Base-by-base conservation (phyloP, 106 monocot species). In the Agapanthus africanus region DNA sequence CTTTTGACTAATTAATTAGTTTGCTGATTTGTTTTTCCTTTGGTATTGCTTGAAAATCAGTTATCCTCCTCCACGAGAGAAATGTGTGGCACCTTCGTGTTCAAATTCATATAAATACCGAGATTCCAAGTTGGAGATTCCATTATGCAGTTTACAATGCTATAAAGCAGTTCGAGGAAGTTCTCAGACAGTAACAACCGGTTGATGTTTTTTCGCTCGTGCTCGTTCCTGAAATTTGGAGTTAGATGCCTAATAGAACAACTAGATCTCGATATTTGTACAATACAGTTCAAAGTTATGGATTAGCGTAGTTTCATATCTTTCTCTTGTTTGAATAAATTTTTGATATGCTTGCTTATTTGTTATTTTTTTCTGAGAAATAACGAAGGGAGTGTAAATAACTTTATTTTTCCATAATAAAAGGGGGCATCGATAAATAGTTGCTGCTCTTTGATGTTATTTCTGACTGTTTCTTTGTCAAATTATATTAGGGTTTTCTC, bases 51-150 rank as follows among this genome's bases (percentile, higher is more conserved):
- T 34, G 49, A 25, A 11, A 32, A 27, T 59, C 75, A 93, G 93
- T 68, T 93, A 93, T 72, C 93, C 93, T 54, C 88, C 88, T 41
- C 88, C 83, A 15, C 63, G 93, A 66, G 88, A 93, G 79, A 93
- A 86, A 67, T 93, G 93, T 60, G 85, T 84, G 31, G 88, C 86
- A 2, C 93, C 93, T 0, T 81, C 77, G 19, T 93, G 93, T 65
- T 73, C 78, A 61, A 93, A 88, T 30, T 4, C 80, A 47, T 93
- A 93, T 76, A 93, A 84, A 42, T 93, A 93, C 63, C 73, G 88
- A 1, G 88, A 88, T 74, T 84, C 93, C 15, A 86, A 85, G 78
- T 74, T 85, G 0, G 85, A 85, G 22, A 72, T 93, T 31, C 93
- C 93, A 0, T 69, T 93, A 14, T 93, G 93, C 65, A 93, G 93